Evolutionary conservation across 345 rosid genomes (phyloP), one percentile per base, ranked within the genome.

Genomic region (Salix udensis): DNA sequence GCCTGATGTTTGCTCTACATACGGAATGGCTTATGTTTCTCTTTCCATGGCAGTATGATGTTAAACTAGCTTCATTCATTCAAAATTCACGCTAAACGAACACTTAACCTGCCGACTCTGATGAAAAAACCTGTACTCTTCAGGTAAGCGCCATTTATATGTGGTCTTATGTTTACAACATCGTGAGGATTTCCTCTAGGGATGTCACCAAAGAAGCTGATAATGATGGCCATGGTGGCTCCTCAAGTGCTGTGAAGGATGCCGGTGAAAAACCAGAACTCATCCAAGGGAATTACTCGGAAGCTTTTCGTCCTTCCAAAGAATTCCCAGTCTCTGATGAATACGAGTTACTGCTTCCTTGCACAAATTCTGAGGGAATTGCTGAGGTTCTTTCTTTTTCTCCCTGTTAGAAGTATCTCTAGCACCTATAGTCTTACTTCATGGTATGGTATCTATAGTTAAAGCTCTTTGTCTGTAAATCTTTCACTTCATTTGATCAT

Each of bases 31-130:
- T 39, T 87, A 82, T 74, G 87, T 76, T 80, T 85, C 87, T 11
- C 85, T 87, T 36, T 87, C 90, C 14, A 69, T 85, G 87, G 88
- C 88, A 48, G 89, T 85, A 85, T 12, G 78, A 55, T 55, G 42
- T 39, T 39, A 39, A 39, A 39, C 12, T 39, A 39, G 42, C 12
- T 9, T 39, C 3, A 39, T 39, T 39, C 11, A 39, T 39, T 39
- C 42, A 39, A 39, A 2, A 39, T 39, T 9, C 60, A 26, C n/a
- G 10, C 9, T 55, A 10, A 23, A 39, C 42, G 42, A 39, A 39
- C 0, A 9, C 42, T 39, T 39, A 39, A 39, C 42, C 42, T 39
- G 42, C 42, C 12, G 3, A 8, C 42, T 9, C 12, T 39, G 42
- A 39, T 39, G 37, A 8, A 39, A 9, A 39, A 39, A 39, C 42